Percentiles rank a stretch among this genome's conserved stretches.
Conservation (phyloP, 257 asterid genomes). For the Apocynum venetum region DNA sequence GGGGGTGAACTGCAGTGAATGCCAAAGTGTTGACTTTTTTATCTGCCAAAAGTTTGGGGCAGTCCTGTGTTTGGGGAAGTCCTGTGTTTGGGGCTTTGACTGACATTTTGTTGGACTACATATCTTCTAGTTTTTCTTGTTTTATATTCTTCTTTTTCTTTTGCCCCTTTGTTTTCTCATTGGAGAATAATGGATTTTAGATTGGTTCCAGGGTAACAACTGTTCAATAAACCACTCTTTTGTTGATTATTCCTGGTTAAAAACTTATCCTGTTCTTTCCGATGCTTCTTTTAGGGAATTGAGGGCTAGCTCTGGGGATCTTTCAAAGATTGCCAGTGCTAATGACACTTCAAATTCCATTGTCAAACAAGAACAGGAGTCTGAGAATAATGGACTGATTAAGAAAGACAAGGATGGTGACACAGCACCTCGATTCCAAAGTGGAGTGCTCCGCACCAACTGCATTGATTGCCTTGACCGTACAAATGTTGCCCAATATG, state of each 20-base stretch:
- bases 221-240: too few relatives aligned
- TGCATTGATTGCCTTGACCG: slow-evolving; percentile 98
- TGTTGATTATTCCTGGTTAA: neutral
- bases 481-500: slow-evolving; percentile 97
- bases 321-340: slow-evolving; percentile 52
- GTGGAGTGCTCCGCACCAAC: slow-evolving; percentile 98
- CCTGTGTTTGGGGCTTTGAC: too few relatives aligned
- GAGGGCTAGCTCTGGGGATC: slow-evolving; percentile 64
- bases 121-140: neutral
- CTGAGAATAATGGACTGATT: slow-evolving; percentile 41
- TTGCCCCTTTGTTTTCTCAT: neutral
- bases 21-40: too few relatives aligned
- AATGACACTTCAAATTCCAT: slow-evolving; percentile 40
- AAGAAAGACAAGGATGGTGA: slow-evolving; percentile 34
- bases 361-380: slow-evolving; percentile 58
- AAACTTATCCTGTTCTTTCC: neutral
- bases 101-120: neutral
- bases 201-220: too few relatives aligned
- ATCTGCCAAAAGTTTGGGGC: too few relatives aligned
- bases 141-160: neutral
- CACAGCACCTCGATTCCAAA: slow-evolving; percentile 57
- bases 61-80: too few relatives aligned
- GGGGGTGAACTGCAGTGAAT: too few relatives aligned
- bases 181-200: neutral
- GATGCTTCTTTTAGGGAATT: slow-evolving; percentile 75